phyloP scores from a whole-genome alignment of 192 early-diverging fungal genomes.

The Coemansia sp. region DNA sequence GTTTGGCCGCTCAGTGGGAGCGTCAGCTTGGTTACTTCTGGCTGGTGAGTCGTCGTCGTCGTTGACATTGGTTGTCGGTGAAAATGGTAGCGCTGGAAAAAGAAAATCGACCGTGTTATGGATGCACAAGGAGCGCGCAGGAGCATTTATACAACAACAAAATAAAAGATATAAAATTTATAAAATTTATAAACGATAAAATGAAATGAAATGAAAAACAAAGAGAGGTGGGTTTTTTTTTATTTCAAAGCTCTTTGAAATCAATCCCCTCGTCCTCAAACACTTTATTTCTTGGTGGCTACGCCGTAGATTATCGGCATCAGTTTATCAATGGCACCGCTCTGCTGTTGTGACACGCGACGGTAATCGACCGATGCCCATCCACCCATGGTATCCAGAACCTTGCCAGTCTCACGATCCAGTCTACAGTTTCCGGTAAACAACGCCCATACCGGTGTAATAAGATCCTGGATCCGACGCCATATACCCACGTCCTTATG shows the following conservation, averaged over 20 bases:
- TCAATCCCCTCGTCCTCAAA: too few species aligned
- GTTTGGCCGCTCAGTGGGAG: background rate
- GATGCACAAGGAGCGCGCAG: too few species aligned
- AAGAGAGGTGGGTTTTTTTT: too few species aligned
- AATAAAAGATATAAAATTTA: too few species aligned
- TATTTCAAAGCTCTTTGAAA: too few species aligned
- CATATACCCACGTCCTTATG: conserved; percentile 31
- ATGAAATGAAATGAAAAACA: too few species aligned
- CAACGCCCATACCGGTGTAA: conserved; percentile 18
- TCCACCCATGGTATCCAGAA: conserved; percentile 17
- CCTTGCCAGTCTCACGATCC: conserved; percentile 21
- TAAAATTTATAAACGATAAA: too few species aligned
- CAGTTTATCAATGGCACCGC: conserved; percentile 9
- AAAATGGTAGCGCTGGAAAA: too few species aligned
- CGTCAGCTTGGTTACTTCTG: background rate
- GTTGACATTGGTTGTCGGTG: background rate
- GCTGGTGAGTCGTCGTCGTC: background rate
- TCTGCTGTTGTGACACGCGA: background rate
- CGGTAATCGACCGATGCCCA: conserved; percentile 27
- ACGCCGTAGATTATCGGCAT: conserved; percentile 34
- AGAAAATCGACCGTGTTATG: too few species aligned
- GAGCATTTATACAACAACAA: too few species aligned
- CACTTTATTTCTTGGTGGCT: conserved; percentile 15
- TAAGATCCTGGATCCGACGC: conserved; percentile 14
- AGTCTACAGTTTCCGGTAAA: conserved; percentile 34